Conservation (phyloP, 2,329 filamentous ascomycete species). For the Pseudonectria foliicola region DNA sequence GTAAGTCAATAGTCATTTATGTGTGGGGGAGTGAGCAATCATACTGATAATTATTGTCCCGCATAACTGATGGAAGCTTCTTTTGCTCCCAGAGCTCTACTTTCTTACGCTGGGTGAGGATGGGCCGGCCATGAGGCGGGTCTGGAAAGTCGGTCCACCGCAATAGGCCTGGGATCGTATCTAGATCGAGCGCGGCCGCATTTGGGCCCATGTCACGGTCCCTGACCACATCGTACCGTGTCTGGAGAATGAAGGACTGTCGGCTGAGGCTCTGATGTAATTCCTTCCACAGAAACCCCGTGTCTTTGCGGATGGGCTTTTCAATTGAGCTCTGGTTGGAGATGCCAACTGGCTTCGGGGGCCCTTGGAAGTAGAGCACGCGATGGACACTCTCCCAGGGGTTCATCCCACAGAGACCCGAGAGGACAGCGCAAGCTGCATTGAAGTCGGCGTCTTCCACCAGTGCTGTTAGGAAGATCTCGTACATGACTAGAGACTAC, state of each 20-base stretch:
- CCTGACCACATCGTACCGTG: conserved; percentile 45
- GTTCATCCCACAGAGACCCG: conserved; percentile 50
- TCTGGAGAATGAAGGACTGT: conserved; percentile 51
- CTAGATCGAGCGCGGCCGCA: conserved; percentile 30
- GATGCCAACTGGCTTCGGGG: conserved; percentile 38
- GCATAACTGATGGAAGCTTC: conserved; percentile 40
- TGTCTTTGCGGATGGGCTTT: conserved; percentile 32
- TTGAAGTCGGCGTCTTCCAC: conserved; percentile 44
- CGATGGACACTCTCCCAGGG: conserved; percentile 43
- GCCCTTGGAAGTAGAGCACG: conserved; percentile 48
- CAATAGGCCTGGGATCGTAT: conserved; percentile 40
- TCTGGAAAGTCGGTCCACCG: conserved; percentile 57
- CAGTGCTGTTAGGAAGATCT: conserved; percentile 50
- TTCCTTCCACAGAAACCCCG: conserved; percentile 40
- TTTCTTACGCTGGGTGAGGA: conserved; percentile 46
- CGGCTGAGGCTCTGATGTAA: conserved; percentile 47
- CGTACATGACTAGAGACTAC: conserved; percentile 39
- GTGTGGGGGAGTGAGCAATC: conserved; percentile 1
- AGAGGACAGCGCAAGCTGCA: conserved; percentile 44
- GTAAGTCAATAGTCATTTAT: conserved; percentile 2
- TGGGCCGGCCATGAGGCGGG: conserved; percentile 39
- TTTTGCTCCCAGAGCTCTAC: conserved; percentile 49
- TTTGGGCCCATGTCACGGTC: conserved; percentile 39
- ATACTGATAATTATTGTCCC: conserved; percentile 47
- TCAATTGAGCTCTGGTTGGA: conserved; percentile 33